These are phyloP conservation scores for Crataegus laevigata DNA, from an alignment of 306 rosid species.

Conservation along the genomic window DNA sequence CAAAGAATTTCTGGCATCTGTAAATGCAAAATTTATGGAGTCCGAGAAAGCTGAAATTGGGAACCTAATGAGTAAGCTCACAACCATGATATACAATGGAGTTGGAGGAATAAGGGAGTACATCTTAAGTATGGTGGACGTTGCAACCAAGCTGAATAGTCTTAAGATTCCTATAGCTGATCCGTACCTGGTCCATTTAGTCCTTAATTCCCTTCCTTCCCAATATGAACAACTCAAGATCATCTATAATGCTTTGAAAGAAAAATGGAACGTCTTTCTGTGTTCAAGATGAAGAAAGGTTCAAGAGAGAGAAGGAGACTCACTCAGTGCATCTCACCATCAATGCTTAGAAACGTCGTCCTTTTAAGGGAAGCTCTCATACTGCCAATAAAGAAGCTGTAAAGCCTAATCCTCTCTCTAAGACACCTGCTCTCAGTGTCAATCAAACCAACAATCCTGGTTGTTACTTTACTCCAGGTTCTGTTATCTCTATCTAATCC, in stretches of 20 bases:
- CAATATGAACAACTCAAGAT: not conserved
- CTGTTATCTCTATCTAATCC: no score
- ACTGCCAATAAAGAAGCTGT: not conserved
- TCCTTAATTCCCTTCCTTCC: not conserved
- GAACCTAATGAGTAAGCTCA: not conserved
- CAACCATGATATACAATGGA: not conserved
- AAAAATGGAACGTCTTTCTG: not conserved
- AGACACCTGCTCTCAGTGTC: not conserved
- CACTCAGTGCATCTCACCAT: not conserved
- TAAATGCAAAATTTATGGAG: no score
- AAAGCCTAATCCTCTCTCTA: not conserved
- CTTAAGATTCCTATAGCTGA: not conserved
- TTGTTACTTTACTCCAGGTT: no score
- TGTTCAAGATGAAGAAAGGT: no score
- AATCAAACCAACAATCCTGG: not conserved
- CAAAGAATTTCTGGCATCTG: no score
- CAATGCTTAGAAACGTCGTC: rapidly evolving
- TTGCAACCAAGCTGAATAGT: not conserved
- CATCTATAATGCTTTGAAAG: not conserved
- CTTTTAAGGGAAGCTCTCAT: rapidly evolving
- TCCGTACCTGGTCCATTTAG: not conserved
- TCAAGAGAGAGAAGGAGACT: no score
- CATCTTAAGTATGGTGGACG: not conserved
- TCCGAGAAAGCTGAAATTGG: not conserved
- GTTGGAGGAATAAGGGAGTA: not conserved